Percentiles rank a stretch among this genome's conserved stretches.
Evolutionary conservation across 345 rosid species (phyloP).

Genomic region (Murraya paniculata): DNA sequence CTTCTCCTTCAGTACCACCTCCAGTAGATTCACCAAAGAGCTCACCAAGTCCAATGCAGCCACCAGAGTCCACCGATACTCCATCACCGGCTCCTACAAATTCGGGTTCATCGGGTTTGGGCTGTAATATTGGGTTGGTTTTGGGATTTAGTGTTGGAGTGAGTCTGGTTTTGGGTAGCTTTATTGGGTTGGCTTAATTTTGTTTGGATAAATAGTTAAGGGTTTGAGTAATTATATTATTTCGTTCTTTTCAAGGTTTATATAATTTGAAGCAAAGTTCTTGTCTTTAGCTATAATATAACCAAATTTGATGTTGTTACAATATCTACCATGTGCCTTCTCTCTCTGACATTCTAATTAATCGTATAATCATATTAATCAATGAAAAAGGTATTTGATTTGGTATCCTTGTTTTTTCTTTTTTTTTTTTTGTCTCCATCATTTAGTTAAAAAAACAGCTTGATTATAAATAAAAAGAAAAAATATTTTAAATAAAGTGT

Average conservation of each 20-base stretch:
- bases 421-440: no score
- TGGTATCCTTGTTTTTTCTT: no score
- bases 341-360: no score
- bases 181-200: slow-evolving; percentile 21
- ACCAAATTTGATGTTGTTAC: background rate
- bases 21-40: slow-evolving; percentile 15
- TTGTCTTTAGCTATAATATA: no score
- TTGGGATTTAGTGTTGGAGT: slow-evolving; percentile 21
- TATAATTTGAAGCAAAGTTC: background rate
- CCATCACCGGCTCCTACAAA: slow-evolving; percentile 35
- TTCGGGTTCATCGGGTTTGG: slow-evolving; percentile 18
- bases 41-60: background rate
- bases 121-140: slow-evolving; percentile 16
- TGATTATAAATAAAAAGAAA: background rate
- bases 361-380: no score
- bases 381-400: no score
- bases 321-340: background rate
- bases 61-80: background rate
- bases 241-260: background rate
- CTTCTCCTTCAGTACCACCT: background rate
- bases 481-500: no score
- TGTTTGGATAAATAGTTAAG: no score
- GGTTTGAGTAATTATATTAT: background rate
- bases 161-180: slow-evolving; percentile 19
- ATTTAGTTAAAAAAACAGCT: background rate